Evolutionary conservation across 495 filamentous ascomycete genomes (phyloP), one percentile per base, ranked within the genome.

Genomic region (Daldinia concentrica): DNA sequence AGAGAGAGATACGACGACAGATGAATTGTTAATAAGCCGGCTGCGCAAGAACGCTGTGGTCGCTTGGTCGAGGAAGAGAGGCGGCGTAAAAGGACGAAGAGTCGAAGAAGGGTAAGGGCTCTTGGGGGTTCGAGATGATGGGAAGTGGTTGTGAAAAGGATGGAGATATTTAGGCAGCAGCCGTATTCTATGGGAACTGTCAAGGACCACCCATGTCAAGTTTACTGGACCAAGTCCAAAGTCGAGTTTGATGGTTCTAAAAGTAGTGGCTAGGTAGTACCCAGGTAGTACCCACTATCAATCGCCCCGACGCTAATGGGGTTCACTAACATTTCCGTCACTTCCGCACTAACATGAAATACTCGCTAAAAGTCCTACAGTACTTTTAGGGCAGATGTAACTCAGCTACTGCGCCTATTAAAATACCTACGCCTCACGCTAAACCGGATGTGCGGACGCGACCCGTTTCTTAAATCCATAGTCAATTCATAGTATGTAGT

Each of bases 111-210:
- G 54, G 60, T 15, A 58, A 63, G 43, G 19, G 58, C 45, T 62
- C 14, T 69, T 69, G 41, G 73, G 51, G 57, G 57, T 75, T 48
- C 41, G 62, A 66, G 58, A 66, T 39, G 62, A 73, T 69, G 71
- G 52, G 61, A 69, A 58, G 62, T 52, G 29, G 71, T 73, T 66
- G 22, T 66, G 29, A 66, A 73, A 60, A 69, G 62, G 66, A 69
- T 73, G 71, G 73, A 73, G 67, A 59, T 77, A 36, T 76, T 77
- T 78, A 78, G 76, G 76, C 76, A 78, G 76, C 76, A 78, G 76
- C 64, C 71, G 63, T 76, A 61, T 52, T 67, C 57, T 72, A 68
- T 76, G 74, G 74, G 39, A 64, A 55, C 36, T 63, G 59, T 63
- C 66, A 61, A 73, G 56, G 54, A 50, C 52, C 26, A 68, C 50